phyloP scores from a whole-genome alignment of 1,284 basidiomycete species.

The Irpex sp. region DNA sequence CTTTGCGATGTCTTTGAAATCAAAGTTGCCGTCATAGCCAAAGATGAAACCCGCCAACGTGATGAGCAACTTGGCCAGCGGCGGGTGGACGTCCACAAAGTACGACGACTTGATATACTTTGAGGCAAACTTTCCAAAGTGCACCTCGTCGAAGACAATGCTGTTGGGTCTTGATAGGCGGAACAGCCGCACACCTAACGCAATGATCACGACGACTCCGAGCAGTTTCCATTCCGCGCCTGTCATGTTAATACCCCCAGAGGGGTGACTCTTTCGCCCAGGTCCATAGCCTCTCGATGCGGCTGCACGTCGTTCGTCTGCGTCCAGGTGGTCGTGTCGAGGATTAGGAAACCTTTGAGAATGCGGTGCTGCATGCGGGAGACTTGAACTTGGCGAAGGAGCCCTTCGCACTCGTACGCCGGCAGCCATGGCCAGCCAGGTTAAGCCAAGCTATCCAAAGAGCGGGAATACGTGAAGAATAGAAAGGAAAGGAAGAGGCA shows the following conservation, averaged over 20 bases:
- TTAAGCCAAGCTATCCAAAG: background rate
- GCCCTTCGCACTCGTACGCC: constrained; percentile 52
- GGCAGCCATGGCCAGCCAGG: constrained; percentile 22
- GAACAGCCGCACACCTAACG: constrained; percentile 71
- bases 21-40: constrained; percentile 92
- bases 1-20: constrained; percentile 97
- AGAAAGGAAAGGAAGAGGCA: constrained; percentile 2
- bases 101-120: constrained; percentile 90
- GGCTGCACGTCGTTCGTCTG: constrained; percentile 63
- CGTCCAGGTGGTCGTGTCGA: constrained; percentile 59
- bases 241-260: constrained; percentile 63
- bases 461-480: constrained; percentile 1
- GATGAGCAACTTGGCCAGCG: constrained; percentile 92
- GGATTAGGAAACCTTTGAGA: constrained; percentile 56
- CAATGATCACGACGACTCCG: constrained; percentile 57
- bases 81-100: constrained; percentile 97
- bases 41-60: constrained; percentile 85
- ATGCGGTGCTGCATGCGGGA: constrained; percentile 27
- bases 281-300: constrained; percentile 61
- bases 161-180: constrained; percentile 77
- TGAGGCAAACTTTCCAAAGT: constrained; percentile 92
- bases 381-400: constrained; percentile 55
- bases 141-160: constrained; percentile 97
- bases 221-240: constrained; percentile 72
- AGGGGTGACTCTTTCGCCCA: constrained; percentile 43